Conservation (phyloP, 495 filamentous ascomycete species). For the Annulohypoxylon moriforme region DNA sequence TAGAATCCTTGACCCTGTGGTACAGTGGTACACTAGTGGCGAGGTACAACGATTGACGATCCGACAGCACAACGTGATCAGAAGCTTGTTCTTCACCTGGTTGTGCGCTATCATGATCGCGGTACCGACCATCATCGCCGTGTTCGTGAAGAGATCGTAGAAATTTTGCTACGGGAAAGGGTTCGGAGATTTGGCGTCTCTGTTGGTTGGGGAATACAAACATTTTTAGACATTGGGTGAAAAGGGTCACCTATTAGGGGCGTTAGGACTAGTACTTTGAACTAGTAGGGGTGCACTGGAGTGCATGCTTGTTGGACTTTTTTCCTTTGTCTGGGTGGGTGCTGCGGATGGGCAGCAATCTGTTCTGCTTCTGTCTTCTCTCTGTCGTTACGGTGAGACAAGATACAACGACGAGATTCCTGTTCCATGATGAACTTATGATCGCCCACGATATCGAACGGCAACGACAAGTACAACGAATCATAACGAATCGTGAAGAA, state of each 20-base stretch:
- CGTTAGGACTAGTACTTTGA: background rate
- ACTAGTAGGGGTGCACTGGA: background rate
- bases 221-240: background rate
- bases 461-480: no score
- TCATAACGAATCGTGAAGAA: background rate
- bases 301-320: background rate
- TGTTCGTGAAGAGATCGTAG: slow-evolving; percentile 20
- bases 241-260: background rate
- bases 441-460: no score
- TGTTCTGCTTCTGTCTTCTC: no score
- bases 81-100: slow-evolving; percentile 40
- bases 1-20: slow-evolving; percentile 41
- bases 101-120: slow-evolving; percentile 25
- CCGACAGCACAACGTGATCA: slow-evolving; percentile 42
- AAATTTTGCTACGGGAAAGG: background rate
- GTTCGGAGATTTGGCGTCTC: no score
- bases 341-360: no score
- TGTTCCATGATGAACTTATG: no score
- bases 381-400: no score
- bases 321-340: no score
- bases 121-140: slow-evolving; percentile 21
- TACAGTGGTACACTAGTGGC: slow-evolving; percentile 52
- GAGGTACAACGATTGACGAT: slow-evolving; percentile 46
- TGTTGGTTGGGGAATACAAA: background rate
- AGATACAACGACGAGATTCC: no score